Evolutionary conservation across 1,284 basidiomycete species (phyloP), one percentile per base, ranked within the genome.

Genomic region (Fomitopsis betulina): DNA sequence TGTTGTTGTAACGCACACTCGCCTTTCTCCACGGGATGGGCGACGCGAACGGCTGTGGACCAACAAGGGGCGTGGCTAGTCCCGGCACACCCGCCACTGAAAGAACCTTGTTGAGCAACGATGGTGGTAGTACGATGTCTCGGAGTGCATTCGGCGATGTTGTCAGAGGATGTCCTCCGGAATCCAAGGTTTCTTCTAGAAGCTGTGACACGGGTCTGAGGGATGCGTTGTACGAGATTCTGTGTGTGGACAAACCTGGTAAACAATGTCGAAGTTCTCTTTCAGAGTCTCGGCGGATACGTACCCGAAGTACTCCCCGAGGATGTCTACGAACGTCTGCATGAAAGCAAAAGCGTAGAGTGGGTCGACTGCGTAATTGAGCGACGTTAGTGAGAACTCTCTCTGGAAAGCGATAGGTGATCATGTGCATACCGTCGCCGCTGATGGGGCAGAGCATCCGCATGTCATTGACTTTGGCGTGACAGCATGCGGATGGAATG

Each of bases 201-300:
- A 98, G 83, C 91, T 97, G 68, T 12, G 23, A 17, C 5, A 10
- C 4, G 21, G 1, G 27, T 45, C 45, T 17, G 25, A 50, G 15
- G 15, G 15, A 6, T 4, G 19, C 43, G 17, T 19, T 30, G 39
- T 2, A 10, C 7, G 9, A n/a, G 40, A 45, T 1, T 32, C 32
- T 23, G 19, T 3, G 9, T 37, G 8, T 27, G 15, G n/a, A 65
- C 77, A 25, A 63, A 90, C 92, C 80, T 96, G 94, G 72, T 98
- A 97, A 10, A 98, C 94, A 43, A 94, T 86, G 69, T 98, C 96
- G 74, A 98, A 97, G 73, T 97, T 94, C 63, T 98, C 94, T 67
- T 89, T 92, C 65, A 98, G 76, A 1, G 86, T 89, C 7, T 86
- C 83, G 21, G 85, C 82, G 10, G 85, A 85, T 19, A 87, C 74